Conservation (phyloP, 345 rosid species). For the Turritis glabra region DNA sequence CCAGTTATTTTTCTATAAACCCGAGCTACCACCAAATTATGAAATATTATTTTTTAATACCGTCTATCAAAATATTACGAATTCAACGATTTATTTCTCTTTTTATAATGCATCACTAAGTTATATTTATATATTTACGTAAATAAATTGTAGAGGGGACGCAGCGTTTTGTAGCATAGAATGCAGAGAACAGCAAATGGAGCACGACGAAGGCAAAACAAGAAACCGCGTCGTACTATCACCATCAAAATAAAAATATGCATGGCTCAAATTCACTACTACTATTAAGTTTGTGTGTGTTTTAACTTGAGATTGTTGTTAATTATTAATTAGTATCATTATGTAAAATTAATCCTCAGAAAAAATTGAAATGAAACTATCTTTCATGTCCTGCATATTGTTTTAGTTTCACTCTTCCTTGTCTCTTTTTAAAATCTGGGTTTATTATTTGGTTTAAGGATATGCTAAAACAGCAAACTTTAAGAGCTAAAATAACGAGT, state of each 20-base stretch:
- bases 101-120: neutral
- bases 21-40: neutral
- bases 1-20: too few relatives aligned
- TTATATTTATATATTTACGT: neutral
- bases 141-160: conserved; percentile 60
- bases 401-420: conserved; percentile 1
- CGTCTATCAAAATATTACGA: neutral
- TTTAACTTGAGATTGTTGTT: conserved; percentile 4
- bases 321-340: neutral
- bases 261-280: conserved; percentile 9
- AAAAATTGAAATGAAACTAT: neutral
- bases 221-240: conserved; percentile 24
- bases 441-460: neutral
- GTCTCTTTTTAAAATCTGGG: neutral
- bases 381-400: conserved; percentile 2
- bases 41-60: neutral
- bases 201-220: conserved; percentile 62
- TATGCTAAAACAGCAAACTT: neutral
- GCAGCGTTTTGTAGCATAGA: conserved; percentile 81
- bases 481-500: conserved; percentile 12
- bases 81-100: neutral
- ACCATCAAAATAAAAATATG: conserved; percentile 12
- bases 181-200: conserved; percentile 78
- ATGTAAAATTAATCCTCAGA: conserved; percentile 8
- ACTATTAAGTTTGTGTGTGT: conserved; percentile 9